These are phyloP conservation scores for Yamadazyma phyllophila DNA, from an alignment of 805 yeast genomes.

Conservation along the genomic window DNA sequence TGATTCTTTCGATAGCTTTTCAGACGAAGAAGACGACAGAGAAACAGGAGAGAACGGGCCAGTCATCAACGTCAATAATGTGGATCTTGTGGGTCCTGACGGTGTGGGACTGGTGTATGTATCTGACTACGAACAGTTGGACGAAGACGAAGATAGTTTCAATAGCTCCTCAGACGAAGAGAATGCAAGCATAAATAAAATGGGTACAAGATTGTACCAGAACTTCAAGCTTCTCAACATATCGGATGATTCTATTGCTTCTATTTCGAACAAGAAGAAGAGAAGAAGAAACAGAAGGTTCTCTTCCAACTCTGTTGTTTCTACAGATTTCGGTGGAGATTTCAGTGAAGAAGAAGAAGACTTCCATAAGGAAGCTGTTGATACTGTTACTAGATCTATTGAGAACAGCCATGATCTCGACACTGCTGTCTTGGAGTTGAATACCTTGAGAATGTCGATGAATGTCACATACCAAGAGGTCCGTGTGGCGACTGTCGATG, in stretches of 20 bases:
- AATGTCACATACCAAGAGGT: conserved; percentile 94
- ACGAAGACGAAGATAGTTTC: conserved; percentile 42
- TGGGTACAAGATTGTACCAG: conserved; percentile 9
- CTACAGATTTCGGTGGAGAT: conserved; percentile 49
- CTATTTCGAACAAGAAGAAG: conserved; percentile 46
- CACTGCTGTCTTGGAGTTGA: conserved; percentile 87
- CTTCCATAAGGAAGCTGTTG: conserved; percentile 86
- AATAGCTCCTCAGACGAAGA: conserved; percentile 29
- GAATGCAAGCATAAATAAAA: conserved; percentile 1
- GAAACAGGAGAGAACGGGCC: conserved; percentile 1
- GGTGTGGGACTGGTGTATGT: conserved; percentile 52
- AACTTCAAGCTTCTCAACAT: conserved; percentile 37
- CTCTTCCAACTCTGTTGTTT: conserved; percentile 35
- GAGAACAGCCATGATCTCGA: conserved; percentile 91
- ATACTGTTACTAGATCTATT: conserved; percentile 88
- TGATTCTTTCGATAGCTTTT: conserved; percentile 22
- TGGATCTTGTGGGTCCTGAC: conserved; percentile 44
- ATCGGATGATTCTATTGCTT: conserved; percentile 59
- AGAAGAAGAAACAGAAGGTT: conserved; percentile 32
- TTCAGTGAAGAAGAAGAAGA: conserved; percentile 52
- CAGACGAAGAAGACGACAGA: conserved; percentile 23
- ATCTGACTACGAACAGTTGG: conserved; percentile 46
- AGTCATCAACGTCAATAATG: conserved; percentile 33
- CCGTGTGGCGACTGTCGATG: conserved; percentile 72
- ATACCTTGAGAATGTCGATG: conserved; percentile 96